Conservation (phyloP, 2,329 filamentous ascomycete species). For the Fusarium azukiicola region DNA sequence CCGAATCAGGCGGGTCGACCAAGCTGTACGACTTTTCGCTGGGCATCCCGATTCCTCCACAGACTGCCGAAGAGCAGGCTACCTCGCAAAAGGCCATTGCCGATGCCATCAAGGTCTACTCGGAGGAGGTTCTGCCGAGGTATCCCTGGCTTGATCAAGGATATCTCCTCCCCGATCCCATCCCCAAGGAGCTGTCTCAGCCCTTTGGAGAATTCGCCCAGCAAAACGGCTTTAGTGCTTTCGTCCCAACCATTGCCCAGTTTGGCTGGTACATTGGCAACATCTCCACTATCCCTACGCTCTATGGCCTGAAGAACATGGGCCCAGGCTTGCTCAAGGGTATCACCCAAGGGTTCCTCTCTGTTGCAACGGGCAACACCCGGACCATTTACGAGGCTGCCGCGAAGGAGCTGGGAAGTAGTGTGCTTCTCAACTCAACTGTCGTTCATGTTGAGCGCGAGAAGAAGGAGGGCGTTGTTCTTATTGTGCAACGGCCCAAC, state of each 20-base stretch:
- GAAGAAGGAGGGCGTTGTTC: conserved; percentile 12
- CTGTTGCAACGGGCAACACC: conserved; percentile 36
- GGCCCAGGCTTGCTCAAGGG: conserved; percentile 40
- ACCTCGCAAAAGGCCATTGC: conserved; percentile 22
- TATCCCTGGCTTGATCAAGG: conserved; percentile 50
- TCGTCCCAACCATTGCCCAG: conserved; percentile 37
- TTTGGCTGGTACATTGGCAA: conserved; percentile 47
- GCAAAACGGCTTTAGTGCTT: conserved; percentile 38
- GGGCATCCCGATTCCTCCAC: conserved; percentile 41
- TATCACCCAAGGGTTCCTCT: conserved; percentile 25
- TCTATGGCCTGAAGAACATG: conserved; percentile 48
- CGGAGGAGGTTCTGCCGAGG: conserved; percentile 34
- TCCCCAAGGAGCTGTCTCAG: conserved; percentile 42
- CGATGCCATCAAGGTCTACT: conserved; percentile 30
- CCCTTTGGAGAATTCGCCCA: conserved; percentile 47
- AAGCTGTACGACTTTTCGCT: conserved; percentile 45
- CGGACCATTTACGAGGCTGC: conserved; percentile 41
- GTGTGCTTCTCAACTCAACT: conserved; percentile 32
- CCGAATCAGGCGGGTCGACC: neutral
- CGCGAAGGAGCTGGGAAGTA: neutral
- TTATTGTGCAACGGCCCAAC: conserved; percentile 19
- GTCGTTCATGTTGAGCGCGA: conserved; percentile 26
- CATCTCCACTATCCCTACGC: conserved; percentile 37
- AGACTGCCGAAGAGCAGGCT: conserved; percentile 15
- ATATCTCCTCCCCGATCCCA: conserved; percentile 38